Percentiles rank a stretch among this genome's conserved stretches.
phyloP scores from a whole-genome alignment of 164 flowering plant genomes.

The Litsea cubeba region DNA sequence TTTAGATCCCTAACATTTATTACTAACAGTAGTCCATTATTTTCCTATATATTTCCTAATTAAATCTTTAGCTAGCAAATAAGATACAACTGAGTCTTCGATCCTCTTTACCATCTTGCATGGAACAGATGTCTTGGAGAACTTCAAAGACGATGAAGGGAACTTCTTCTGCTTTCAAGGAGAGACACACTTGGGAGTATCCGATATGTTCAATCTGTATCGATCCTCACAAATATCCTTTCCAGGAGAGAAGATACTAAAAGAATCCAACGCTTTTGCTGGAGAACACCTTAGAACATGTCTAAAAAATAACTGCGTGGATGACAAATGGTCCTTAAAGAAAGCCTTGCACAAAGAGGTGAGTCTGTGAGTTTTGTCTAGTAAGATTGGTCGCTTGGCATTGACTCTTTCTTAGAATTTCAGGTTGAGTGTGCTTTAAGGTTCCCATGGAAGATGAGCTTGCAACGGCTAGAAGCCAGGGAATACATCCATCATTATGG shows the following conservation, averaged over 20 bases:
- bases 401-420: not conserved
- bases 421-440: slow-evolving; percentile 7
- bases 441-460: slow-evolving; percentile 7
- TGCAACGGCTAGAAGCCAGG: slow-evolving; percentile 2
- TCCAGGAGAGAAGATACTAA: slow-evolving; percentile 22
- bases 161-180: slow-evolving; percentile 21
- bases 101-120: no score
- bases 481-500: slow-evolving; percentile 7
- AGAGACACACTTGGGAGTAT: slow-evolving; percentile 14
- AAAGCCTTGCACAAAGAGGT: slow-evolving; percentile 13
- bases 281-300: not conserved
- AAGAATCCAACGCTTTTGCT: slow-evolving; percentile 19
- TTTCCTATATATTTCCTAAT: no score
- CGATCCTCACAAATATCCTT: slow-evolving; percentile 17
- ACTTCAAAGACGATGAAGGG: slow-evolving; percentile 13
- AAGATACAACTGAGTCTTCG: no score
- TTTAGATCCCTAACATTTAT: no score
- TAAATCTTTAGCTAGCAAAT: no score
- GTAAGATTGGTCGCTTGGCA: no score
- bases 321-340: slow-evolving; percentile 14
- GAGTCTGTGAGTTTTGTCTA: not conserved
- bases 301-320: not conserved
- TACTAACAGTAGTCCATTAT: no score
- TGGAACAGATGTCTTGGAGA: slow-evolving; percentile 16
- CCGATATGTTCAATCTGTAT: slow-evolving; percentile 17